Conservation (phyloP, 768 basidiomycete species). For the Cyclocybe aegerita region DNA sequence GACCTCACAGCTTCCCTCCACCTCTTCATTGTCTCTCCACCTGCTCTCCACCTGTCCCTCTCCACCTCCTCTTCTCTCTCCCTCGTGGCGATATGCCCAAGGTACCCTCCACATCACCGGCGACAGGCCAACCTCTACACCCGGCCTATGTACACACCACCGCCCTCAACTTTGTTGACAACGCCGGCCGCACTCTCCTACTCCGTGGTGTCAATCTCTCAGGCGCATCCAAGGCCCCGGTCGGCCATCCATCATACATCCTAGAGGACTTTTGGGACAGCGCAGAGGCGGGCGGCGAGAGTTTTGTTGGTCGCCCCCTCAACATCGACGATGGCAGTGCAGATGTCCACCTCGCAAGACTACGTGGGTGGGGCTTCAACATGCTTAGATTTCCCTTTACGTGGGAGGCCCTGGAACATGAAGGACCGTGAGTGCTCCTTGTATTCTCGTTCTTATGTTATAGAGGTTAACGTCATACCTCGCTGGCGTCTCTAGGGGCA, state of each 20-base stretch:
- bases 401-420: slow-evolving; percentile 95
- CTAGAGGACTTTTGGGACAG: slow-evolving; percentile 81
- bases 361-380: slow-evolving; percentile 94
- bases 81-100: slow-evolving; percentile 42
- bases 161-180: slow-evolving; percentile 71
- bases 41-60: too few relatives aligned
- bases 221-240: slow-evolving; percentile 84
- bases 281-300: slow-evolving; percentile 56
- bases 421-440: slow-evolving; percentile 79
- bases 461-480: slow-evolving; percentile 8
- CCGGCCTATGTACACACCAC: slow-evolving; percentile 64
- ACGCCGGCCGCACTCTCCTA: slow-evolving; percentile 70
- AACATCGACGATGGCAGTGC: slow-evolving; percentile 84
- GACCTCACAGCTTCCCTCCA: too few relatives aligned
- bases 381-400: slow-evolving; percentile 81
- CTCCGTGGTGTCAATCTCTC: slow-evolving; percentile 95
- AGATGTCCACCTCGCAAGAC: slow-evolving; percentile 81
- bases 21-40: too few relatives aligned
- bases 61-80: background rate
- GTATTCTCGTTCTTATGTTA: background rate
- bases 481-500: slow-evolving; percentile 52
- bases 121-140: slow-evolving; percentile 48
- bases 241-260: slow-evolving; percentile 63
- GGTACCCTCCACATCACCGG: slow-evolving; percentile 57
- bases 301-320: slow-evolving; percentile 77